Conservation (phyloP, 2,329 filamentous ascomycete genomes). For the Aureobasidium sp. region DNA sequence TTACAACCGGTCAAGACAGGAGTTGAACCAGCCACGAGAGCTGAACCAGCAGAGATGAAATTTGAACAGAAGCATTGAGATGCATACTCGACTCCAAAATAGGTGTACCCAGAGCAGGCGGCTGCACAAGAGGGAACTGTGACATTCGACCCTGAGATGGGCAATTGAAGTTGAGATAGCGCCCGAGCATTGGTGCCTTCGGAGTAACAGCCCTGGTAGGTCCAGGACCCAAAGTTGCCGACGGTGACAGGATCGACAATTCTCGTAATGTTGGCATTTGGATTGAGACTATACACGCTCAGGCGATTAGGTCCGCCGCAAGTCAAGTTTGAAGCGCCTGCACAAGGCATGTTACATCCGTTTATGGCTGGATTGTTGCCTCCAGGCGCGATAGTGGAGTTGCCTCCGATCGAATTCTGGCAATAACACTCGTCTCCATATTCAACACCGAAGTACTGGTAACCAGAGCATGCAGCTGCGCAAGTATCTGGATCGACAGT, state of each 20-base stretch:
- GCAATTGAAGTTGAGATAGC: conserved; percentile 21
- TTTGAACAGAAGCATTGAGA: conserved; percentile 30
- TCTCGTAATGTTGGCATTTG: not conserved
- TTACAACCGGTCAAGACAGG: conserved; percentile 19
- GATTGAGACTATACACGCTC: not conserved
- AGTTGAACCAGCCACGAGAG: not conserved
- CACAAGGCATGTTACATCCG: not conserved
- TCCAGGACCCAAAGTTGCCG: not conserved
- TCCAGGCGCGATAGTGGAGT: too few relatives aligned
- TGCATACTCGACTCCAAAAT: conserved; percentile 36
- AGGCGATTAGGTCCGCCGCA: too few relatives aligned
- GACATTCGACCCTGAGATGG: conserved; percentile 26
- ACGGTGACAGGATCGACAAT: not conserved
- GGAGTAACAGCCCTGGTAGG: conserved; percentile 30
- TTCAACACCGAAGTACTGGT: too few relatives aligned
- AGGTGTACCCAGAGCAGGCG: conserved; percentile 29
- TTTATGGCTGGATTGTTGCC: too few relatives aligned
- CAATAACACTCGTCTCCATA: too few relatives aligned
- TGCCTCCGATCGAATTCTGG: too few relatives aligned
- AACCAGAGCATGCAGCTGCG: too few relatives aligned
- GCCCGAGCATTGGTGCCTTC: conserved; percentile 27
- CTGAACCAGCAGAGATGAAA: too few relatives aligned
- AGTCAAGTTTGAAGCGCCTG: not conserved
- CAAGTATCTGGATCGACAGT: too few relatives aligned
- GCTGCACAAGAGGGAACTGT: conserved; percentile 33